Conservation (phyloP, 176 grass and related monocot genomes). For the Tillandsia fasciculata region DNA sequence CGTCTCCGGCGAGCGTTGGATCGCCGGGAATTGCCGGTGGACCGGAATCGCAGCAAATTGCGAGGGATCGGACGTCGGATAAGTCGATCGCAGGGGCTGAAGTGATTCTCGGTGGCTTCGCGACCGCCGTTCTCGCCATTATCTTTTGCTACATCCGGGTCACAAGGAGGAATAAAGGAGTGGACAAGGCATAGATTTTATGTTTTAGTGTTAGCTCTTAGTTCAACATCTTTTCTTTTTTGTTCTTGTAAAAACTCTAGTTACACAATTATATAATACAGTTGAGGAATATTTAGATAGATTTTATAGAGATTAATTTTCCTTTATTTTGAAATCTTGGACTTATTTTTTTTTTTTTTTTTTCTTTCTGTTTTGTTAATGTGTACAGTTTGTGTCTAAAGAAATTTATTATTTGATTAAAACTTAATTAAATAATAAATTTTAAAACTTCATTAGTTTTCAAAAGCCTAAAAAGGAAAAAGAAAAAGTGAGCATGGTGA, state of each 20-base stretch:
- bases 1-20: not conserved
- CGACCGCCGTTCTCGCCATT: conserved; percentile 40
- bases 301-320: no score
- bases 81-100: conserved; percentile 59
- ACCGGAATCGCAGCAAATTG: conserved; percentile 15
- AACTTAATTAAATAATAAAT: no score
- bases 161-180: conserved; percentile 37
- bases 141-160: conserved; percentile 71
- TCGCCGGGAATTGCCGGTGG: not conserved
- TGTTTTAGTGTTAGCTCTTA: not conserved
- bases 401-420: no score
- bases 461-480: no score
- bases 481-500: no score
- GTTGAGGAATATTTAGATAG: conserved; percentile 7
- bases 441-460: no score
- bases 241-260: not conserved
- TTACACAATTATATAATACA: conserved; percentile 14
- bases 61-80: conserved; percentile 20
- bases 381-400: no score
- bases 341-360: no score
- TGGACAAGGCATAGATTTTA: conserved; percentile 18
- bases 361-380: not conserved
- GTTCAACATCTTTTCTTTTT: not conserved
- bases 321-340: no score
- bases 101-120: conserved; percentile 69